These are phyloP conservation scores for Xylaria cubensis DNA, from an alignment of 495 filamentous ascomycete species.

Conservation along the genomic window DNA sequence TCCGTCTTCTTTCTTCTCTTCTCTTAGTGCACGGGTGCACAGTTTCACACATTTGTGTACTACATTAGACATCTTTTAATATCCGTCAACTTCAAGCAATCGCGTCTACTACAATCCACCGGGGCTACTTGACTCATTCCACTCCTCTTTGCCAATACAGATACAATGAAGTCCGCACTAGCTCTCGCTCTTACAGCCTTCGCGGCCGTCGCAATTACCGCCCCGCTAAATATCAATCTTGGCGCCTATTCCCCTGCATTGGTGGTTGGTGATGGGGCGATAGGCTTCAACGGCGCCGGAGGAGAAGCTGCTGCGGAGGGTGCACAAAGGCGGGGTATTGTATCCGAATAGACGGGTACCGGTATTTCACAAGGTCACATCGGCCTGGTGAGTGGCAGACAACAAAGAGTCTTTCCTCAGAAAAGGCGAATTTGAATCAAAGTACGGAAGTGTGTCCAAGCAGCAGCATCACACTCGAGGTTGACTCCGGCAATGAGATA, in stretches of 20 bases:
- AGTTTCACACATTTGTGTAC: conserved; percentile 7
- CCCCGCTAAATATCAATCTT: conserved; percentile 65
- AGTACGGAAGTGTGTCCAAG: background rate
- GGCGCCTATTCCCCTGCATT: conserved; percentile 64
- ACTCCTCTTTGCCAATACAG: background rate
- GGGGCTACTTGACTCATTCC: background rate
- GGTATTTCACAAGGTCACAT: conserved; percentile 15
- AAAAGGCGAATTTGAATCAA: background rate
- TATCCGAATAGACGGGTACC: conserved; percentile 20
- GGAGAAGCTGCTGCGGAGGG: conserved; percentile 39
- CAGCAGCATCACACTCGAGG: background rate
- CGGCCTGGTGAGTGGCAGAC: background rate
- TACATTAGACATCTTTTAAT: conserved; percentile 11
- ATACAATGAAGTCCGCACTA: conserved; percentile 35
- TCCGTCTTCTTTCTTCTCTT: conserved; percentile 15
- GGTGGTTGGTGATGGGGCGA: conserved; percentile 65
- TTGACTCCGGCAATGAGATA: background rate
- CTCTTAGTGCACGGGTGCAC: conserved; percentile 38
- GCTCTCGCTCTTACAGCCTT: conserved; percentile 32
- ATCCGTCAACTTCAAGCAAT: conserved; percentile 18
- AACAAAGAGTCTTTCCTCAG: background rate
- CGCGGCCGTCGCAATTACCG: conserved; percentile 34
- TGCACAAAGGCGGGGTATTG: conserved; percentile 22
- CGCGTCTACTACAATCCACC: background rate
- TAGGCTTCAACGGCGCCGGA: conserved; percentile 54